A percentile compares a stretch with the other conserved stretches of the same genome.
Evolutionary conservation across 2,329 filamentous ascomycete genomes (phyloP).

Genomic region (Apiospora aurea): DNA sequence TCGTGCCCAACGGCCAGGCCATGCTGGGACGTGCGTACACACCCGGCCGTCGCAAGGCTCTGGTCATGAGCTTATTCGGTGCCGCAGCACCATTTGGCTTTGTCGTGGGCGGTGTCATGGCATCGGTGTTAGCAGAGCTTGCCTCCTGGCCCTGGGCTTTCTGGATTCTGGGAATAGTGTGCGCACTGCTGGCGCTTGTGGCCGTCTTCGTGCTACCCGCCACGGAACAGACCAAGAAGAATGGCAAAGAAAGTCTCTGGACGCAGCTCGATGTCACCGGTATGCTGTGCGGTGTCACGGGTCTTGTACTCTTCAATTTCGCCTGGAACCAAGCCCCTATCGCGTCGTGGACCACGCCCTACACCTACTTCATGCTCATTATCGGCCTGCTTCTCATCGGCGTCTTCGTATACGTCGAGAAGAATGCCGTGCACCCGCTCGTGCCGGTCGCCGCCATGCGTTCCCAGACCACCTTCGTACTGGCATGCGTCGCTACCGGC

Average conservation of each 20-base stretch:
- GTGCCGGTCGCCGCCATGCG: slow-evolving; percentile 59
- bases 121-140: slow-evolving; percentile 36
- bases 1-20: slow-evolving; percentile 61
- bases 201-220: slow-evolving; percentile 38
- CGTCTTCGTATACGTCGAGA: slow-evolving; percentile 60
- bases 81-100: slow-evolving; percentile 43
- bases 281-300: slow-evolving; percentile 53
- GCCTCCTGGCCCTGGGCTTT: slow-evolving; percentile 43
- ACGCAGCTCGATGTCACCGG: slow-evolving; percentile 39
- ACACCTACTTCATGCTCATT: slow-evolving; percentile 58
- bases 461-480: slow-evolving; percentile 55
- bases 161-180: slow-evolving; percentile 37
- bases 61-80: slow-evolving; percentile 43
- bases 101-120: slow-evolving; percentile 39
- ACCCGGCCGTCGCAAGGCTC: slow-evolving; percentile 43
- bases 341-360: slow-evolving; percentile 59
- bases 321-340: slow-evolving; percentile 66
- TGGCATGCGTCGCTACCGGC: slow-evolving; percentile 55
- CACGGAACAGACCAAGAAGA: slow-evolving; percentile 30
- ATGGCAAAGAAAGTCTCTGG: slow-evolving; percentile 33
- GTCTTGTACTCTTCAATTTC: slow-evolving; percentile 63
- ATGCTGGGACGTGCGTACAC: slow-evolving; percentile 57
- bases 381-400: slow-evolving; percentile 57
- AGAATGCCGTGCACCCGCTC: slow-evolving; percentile 54
- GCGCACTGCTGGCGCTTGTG: slow-evolving; percentile 35